Evolutionary conservation across 2,329 filamentous ascomycete genomes (phyloP).

Genomic region (Aspergillus sp.): DNA sequence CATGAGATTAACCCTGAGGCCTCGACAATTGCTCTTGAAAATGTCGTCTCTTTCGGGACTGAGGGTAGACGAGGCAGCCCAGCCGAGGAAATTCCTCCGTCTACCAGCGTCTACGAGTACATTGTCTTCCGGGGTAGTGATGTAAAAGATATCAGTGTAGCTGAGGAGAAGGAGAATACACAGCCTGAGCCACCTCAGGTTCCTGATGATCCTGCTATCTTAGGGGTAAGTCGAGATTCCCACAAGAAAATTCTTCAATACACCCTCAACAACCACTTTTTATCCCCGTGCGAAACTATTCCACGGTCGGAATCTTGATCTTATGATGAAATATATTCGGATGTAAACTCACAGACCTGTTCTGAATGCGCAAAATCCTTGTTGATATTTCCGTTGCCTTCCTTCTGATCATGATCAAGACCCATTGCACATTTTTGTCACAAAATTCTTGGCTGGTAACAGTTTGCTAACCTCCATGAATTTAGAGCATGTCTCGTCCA

Average conservation of each 20-base stretch:
- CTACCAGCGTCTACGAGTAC: slow-evolving; percentile 91
- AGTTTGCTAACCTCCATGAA: slow-evolving; percentile 17
- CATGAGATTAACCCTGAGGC: slow-evolving; percentile 98
- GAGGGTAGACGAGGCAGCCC: slow-evolving; percentile 79
- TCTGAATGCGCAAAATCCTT: slow-evolving; percentile 90
- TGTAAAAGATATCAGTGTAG: slow-evolving; percentile 95
- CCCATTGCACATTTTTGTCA: slow-evolving; percentile 5
- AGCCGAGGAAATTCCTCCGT: slow-evolving; percentile 76
- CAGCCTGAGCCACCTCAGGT: slow-evolving; percentile 72
- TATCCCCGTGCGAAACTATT: neutral
- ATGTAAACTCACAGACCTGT: slow-evolving; percentile 80
- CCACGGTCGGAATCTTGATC: slow-evolving; percentile 19
- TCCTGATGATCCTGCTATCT: slow-evolving; percentile 92
- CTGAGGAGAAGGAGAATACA: slow-evolving; percentile 69
- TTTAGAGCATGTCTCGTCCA: slow-evolving; percentile 40
- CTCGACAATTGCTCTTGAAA: slow-evolving; percentile 93
- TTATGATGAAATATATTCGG: slow-evolving; percentile 83
- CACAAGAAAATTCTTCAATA: neutral
- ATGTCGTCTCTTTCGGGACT: slow-evolving; percentile 90
- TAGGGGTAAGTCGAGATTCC: slow-evolving; percentile 71
- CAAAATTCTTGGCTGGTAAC: neutral
- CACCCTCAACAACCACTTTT: too few relatives aligned
- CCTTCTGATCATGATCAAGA: slow-evolving; percentile 72
- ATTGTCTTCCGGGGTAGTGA: slow-evolving; percentile 98
- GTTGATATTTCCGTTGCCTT: slow-evolving; percentile 99